Conservation (phyloP, 805 yeast species). For the Wickerhamiella hasegawae region DNA sequence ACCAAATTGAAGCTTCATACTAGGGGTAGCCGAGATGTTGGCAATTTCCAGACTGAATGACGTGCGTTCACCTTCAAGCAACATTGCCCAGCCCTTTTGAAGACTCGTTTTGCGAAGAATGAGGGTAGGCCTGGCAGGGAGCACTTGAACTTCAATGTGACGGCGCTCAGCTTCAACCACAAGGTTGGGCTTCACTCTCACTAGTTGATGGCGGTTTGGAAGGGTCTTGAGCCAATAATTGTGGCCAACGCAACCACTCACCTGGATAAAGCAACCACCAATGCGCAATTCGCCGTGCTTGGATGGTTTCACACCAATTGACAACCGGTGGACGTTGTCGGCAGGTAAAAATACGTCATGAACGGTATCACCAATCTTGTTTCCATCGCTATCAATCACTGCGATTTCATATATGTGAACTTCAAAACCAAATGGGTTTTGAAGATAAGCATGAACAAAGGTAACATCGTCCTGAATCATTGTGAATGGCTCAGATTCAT, state of each 20-base stretch:
- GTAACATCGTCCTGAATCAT: constrained; percentile 33
- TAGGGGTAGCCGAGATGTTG: constrained; percentile 41
- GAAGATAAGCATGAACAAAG: constrained; percentile 40
- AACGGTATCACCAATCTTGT: constrained; percentile 11
- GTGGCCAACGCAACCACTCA: constrained; percentile 35
- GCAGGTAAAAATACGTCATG: constrained; percentile 19
- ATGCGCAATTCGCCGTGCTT: constrained; percentile 35
- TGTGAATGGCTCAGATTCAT: constrained; percentile 2
- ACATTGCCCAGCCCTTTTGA: constrained; percentile 52
- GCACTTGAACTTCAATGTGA: constrained; percentile 20
- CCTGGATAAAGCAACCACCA: constrained; percentile 33
- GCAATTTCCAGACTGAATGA: constrained; percentile 34
- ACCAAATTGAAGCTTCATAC: constrained; percentile 42
- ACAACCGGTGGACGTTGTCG: constrained; percentile 12
- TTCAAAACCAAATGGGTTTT: constrained; percentile 70
- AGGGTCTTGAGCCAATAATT: constrained; percentile 17
- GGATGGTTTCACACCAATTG: constrained; percentile 18
- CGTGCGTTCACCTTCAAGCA: constrained; percentile 60
- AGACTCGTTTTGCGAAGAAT: constrained; percentile 35
- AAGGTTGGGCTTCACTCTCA: constrained; percentile 4
- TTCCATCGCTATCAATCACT: constrained; percentile 14
- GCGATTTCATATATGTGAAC: constrained; percentile 32
- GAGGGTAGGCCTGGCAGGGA: constrained; percentile 43
- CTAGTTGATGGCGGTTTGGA: constrained; percentile 19
- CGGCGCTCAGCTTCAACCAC: constrained; percentile 16